Percentiles rank a stretch among this genome's conserved stretches.
Conservation (phyloP, 495 filamentous ascomycete genomes). For the Umbilicaria muhlenbergii region DNA sequence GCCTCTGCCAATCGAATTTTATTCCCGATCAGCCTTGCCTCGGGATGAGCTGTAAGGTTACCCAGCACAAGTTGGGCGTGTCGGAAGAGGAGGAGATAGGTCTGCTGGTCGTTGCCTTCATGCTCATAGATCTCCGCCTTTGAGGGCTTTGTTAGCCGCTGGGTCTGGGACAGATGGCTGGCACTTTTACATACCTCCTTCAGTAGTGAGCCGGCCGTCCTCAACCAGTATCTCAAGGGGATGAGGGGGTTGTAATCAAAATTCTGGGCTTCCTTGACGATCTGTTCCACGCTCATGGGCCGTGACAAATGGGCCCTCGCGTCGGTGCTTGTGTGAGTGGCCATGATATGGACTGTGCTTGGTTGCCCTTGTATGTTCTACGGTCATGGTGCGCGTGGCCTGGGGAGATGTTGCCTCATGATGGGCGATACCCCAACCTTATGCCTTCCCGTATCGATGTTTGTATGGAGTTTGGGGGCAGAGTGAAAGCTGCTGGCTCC, state of each 20-base stretch:
- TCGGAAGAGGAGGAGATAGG: slow-evolving; percentile 74
- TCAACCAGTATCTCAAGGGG: slow-evolving; percentile 63
- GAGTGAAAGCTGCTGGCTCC: too few species aligned
- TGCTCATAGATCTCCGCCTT: slow-evolving; percentile 66
- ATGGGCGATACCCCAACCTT: too few species aligned
- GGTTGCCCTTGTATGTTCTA: too few species aligned
- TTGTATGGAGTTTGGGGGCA: too few species aligned
- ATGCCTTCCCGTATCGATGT: too few species aligned
- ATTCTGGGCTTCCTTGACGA: slow-evolving; percentile 50
- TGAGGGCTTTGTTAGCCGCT: slow-evolving; percentile 14
- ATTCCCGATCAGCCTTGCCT: slow-evolving; percentile 32
- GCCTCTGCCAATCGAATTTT: slow-evolving; percentile 30
- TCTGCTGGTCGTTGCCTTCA: slow-evolving; percentile 73
- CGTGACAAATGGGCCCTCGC: slow-evolving; percentile 8
- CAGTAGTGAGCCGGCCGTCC: slow-evolving; percentile 59
- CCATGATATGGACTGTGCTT: neutral
- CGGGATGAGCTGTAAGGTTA: slow-evolving; percentile 43
- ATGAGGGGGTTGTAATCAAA: slow-evolving; percentile 69
- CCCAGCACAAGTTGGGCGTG: slow-evolving; percentile 57
- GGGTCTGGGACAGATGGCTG: neutral
- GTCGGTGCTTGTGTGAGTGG: slow-evolving; percentile 6
- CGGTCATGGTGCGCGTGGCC: too few species aligned
- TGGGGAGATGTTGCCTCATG: too few species aligned
- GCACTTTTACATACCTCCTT: slow-evolving; percentile 46
- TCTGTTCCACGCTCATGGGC: slow-evolving; percentile 59